Evolutionary conservation across 140 eudicot species (phyloP).

Genomic region (Flaveria floridana): DNA sequence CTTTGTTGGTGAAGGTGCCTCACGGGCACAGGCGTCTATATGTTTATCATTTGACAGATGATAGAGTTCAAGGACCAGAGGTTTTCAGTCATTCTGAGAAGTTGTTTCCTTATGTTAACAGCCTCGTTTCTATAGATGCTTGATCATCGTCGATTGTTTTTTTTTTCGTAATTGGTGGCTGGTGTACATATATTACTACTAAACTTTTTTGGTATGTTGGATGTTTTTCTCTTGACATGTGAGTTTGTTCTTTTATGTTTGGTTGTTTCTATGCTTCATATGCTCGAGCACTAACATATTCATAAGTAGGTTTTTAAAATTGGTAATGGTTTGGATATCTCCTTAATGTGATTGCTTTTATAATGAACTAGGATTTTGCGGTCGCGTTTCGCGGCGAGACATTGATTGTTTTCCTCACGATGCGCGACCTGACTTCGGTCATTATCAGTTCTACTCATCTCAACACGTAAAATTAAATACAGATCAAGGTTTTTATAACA

Average conservation of each 20-base stretch:
- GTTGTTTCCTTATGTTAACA: constrained; percentile 54
- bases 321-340: too few relatives aligned
- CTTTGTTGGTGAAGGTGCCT: constrained; percentile 11
- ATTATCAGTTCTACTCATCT: too few relatives aligned
- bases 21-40: constrained; percentile 12
- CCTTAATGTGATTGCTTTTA: too few relatives aligned
- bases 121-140: constrained; percentile 37
- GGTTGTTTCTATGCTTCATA: not conserved
- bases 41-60: constrained; percentile 27
- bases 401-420: too few relatives aligned
- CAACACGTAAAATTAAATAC: too few relatives aligned
- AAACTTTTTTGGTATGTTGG: not conserved
- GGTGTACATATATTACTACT: constrained; percentile 10
- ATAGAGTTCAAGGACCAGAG: constrained; percentile 22
- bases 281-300: not conserved
- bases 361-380: too few relatives aligned
- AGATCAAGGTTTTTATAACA: too few relatives aligned
- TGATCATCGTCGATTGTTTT: constrained; percentile 5
- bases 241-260: not conserved
- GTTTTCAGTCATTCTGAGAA: not conserved
- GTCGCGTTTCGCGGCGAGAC: too few relatives aligned
- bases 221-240: constrained; percentile 1
- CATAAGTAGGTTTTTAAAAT: too few relatives aligned
- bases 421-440: too few relatives aligned
- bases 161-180: not conserved